Conservation (phyloP, 2,329 filamentous ascomycete species). For the Herpotrichia juniperi region DNA sequence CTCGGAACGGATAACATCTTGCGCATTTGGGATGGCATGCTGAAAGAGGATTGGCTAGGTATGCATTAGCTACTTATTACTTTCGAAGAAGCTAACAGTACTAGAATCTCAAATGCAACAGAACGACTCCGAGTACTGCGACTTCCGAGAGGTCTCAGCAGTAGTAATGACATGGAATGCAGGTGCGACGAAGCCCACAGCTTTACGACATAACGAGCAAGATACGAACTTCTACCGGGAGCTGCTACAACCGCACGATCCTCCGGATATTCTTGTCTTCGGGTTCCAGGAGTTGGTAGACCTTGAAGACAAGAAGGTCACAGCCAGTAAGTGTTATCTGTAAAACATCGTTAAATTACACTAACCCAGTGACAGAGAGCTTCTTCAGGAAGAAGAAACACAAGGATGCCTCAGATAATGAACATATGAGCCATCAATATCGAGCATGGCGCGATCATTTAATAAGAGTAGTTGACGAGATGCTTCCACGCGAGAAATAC, state of each 20-base stretch:
- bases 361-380: constrained; percentile 61
- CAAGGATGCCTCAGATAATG: constrained; percentile 82
- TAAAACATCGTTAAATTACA: background rate
- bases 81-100: constrained; percentile 23
- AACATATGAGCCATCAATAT: constrained; percentile 96
- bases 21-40: constrained; percentile 86
- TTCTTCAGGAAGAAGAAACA: constrained; percentile 79
- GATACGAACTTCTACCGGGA: constrained; percentile 82
- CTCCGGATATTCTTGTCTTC: constrained; percentile 91
- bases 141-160: constrained; percentile 80
- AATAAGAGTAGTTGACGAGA: constrained; percentile 79
- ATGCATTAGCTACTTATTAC: constrained; percentile 28
- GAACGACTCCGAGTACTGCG: constrained; percentile 81
- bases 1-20: constrained; percentile 86
- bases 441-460: constrained; percentile 95
- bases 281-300: constrained; percentile 99
- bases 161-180: constrained; percentile 96
- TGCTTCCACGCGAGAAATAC: constrained; percentile 80
- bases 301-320: constrained; percentile 94
- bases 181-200: constrained; percentile 89
- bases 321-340: constrained; percentile 68
- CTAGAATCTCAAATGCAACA: constrained; percentile 82
- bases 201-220: constrained; percentile 71
- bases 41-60: constrained; percentile 93
- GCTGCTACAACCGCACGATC: constrained; percentile 74